A percentile compares a stretch with the other conserved stretches of the same genome.
Conservation (phyloP, 2,329 filamentous ascomycete genomes). For the Xylariaceae sp. region DNA sequence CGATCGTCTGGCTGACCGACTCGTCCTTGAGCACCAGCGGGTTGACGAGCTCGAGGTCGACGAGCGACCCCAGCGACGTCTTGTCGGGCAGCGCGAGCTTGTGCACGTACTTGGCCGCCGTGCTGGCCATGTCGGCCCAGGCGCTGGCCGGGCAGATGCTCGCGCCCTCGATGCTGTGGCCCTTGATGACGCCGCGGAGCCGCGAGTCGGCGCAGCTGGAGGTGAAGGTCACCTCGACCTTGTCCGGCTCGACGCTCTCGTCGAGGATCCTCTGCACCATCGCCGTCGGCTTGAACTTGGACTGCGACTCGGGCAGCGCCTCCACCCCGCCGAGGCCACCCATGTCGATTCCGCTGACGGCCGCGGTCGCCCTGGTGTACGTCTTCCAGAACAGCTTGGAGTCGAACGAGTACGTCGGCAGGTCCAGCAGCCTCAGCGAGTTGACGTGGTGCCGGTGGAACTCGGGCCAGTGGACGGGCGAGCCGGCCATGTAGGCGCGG, state of each 20-base stretch:
- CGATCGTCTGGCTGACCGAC: slow-evolving; percentile 2
- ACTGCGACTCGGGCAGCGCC: neutral
- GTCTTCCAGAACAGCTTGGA: slow-evolving; percentile 6
- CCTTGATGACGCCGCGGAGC: slow-evolving; percentile 6
- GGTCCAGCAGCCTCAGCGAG: slow-evolving; percentile 5
- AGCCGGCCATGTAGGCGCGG: slow-evolving; percentile 6
- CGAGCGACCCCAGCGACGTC: slow-evolving; percentile 1
- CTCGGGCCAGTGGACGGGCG: slow-evolving; percentile 6
- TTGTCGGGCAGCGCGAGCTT: neutral
- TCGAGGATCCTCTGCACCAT: slow-evolving; percentile 6
- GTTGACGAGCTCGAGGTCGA: slow-evolving; percentile 3
- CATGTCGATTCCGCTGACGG: slow-evolving; percentile 2
- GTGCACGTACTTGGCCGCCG: slow-evolving; percentile 7
- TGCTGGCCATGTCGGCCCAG: slow-evolving; percentile 12
- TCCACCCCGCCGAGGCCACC: neutral
- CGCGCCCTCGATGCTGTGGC: slow-evolving; percentile 7
- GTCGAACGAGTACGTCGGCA: slow-evolving; percentile 12
- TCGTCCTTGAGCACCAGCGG: slow-evolving; percentile 7
- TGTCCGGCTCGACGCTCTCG: slow-evolving; percentile 1
- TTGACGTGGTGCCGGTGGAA: slow-evolving; percentile 5
- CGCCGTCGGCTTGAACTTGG: slow-evolving; percentile 6
- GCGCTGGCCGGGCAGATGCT: slow-evolving; percentile 10
- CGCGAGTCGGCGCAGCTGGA: slow-evolving; percentile 4
- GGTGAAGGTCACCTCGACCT: slow-evolving; percentile 8
- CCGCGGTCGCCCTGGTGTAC: slow-evolving; percentile 7